Conservation (phyloP, 441 rosid species). For the Gossypium gossypioides region DNA sequence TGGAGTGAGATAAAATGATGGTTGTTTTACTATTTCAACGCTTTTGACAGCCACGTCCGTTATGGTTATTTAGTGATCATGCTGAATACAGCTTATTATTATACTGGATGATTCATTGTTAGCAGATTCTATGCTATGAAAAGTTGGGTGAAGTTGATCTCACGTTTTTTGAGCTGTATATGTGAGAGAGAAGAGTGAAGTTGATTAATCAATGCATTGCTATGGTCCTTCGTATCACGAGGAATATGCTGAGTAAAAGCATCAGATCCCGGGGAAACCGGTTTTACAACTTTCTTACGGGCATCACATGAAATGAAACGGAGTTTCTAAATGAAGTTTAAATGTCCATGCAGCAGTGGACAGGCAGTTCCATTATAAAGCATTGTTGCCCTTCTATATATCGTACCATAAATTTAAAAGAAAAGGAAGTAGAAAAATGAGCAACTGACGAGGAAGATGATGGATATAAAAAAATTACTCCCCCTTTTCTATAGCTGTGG, state of each 20-base stretch:
- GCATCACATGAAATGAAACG: not conserved
- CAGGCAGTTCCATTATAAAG: not conserved
- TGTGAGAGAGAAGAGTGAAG: not conserved
- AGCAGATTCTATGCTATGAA: not conserved
- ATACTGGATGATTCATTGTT: not conserved
- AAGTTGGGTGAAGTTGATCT: not conserved
- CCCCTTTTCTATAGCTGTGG: not conserved
- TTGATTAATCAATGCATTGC: not conserved
- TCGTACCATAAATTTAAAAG: not conserved
- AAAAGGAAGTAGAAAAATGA: not conserved
- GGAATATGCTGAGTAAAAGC: not conserved
- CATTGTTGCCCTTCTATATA: not conserved
- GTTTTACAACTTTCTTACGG: not conserved
- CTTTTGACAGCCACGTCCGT: not conserved
- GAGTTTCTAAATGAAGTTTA: not conserved
- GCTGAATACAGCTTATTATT: not conserved
- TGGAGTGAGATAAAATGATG: too few relatives aligned
- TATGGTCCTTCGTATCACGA: not conserved
- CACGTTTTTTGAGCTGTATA: not conserved
- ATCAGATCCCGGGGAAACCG: not conserved
- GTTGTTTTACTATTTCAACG: not conserved
- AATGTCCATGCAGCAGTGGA: not conserved
- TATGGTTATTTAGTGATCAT: not conserved
- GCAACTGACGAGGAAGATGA: not conserved
- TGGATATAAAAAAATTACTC: not conserved